These are phyloP conservation scores for Dryas octopetala DNA, from an alignment of 306 rosid species.

Conservation along the genomic window DNA sequence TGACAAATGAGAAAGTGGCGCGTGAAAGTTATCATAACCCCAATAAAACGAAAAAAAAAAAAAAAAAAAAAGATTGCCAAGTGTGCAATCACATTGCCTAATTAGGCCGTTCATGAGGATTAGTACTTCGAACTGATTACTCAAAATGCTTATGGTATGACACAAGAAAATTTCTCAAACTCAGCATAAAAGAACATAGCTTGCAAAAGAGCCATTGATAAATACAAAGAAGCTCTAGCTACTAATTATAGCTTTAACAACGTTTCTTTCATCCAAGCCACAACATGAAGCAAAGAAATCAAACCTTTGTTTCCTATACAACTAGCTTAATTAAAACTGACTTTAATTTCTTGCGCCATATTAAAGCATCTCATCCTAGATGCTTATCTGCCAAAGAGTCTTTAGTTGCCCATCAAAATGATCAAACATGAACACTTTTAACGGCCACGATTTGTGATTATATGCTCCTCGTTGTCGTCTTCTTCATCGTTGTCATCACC, in stretches of 20 bases:
- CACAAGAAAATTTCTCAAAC: constrained; percentile 1
- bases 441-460: constrained; percentile 22
- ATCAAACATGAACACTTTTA: constrained; percentile 43
- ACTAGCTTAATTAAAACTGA: neutral
- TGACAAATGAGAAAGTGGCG: too few relatives aligned
- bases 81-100: neutral
- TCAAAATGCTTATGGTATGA: neutral
- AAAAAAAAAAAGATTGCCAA: too few relatives aligned
- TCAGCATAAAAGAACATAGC: neutral
- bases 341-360: neutral
- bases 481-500: constrained; percentile 31
- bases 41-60: too few relatives aligned
- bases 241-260: neutral
- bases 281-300: constrained; percentile 8
- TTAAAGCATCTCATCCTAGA: constrained; percentile 9
- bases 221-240: neutral
- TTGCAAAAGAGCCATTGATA: neutral
- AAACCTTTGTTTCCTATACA: neutral
- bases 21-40: neutral
- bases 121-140: neutral
- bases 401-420: constrained; percentile 67
- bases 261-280: constrained; percentile 10
- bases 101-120: neutral
- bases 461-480: constrained; percentile 2
- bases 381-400: constrained; percentile 68